Percentiles rank a stretch among this genome's conserved stretches.
These are phyloP conservation scores for Ceratocystis harringtonii DNA, from an alignment of 2,329 filamentous ascomycete species.

Conservation along the genomic window DNA sequence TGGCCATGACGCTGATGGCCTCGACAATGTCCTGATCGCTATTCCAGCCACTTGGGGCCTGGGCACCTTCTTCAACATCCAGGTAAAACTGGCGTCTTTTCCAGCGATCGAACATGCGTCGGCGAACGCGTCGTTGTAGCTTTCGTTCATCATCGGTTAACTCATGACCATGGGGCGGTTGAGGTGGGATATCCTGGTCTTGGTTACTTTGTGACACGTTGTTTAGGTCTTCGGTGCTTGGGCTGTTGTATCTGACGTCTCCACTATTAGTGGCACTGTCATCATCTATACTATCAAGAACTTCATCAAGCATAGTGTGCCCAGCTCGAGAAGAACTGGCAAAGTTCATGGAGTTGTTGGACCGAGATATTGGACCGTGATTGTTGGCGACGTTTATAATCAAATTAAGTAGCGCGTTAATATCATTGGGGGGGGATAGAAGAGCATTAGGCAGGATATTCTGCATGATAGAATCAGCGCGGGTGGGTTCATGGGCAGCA, in stretches of 20 bases:
- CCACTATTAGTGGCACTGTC: neutral
- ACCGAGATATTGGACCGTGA: neutral
- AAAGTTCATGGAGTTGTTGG: neutral
- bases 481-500: slow-evolving; percentile 9
- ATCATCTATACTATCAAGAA: neutral
- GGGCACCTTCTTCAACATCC: slow-evolving; percentile 66
- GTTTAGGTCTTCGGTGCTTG: neutral
- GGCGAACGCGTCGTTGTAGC: slow-evolving; percentile 26
- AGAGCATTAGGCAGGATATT: slow-evolving; percentile 21
- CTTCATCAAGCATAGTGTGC: neutral
- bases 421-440: slow-evolving; percentile 18
- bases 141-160: neutral
- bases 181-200: neutral
- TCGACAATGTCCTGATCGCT: slow-evolving; percentile 42
- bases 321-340: neutral
- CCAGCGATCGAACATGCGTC: slow-evolving; percentile 56
- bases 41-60: slow-evolving; percentile 36
- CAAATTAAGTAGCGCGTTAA: slow-evolving; percentile 14
- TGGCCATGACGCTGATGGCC: slow-evolving; percentile 24
- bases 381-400: slow-evolving; percentile 5
- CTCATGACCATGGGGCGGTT: neutral
- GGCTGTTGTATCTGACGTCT: neutral
- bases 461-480: slow-evolving; percentile 3
- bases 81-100: slow-evolving; percentile 64
- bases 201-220: neutral